These are phyloP conservation scores for Cucumis variabilis DNA, from an alignment of 331 rosid genomes.

Conservation along the genomic window DNA sequence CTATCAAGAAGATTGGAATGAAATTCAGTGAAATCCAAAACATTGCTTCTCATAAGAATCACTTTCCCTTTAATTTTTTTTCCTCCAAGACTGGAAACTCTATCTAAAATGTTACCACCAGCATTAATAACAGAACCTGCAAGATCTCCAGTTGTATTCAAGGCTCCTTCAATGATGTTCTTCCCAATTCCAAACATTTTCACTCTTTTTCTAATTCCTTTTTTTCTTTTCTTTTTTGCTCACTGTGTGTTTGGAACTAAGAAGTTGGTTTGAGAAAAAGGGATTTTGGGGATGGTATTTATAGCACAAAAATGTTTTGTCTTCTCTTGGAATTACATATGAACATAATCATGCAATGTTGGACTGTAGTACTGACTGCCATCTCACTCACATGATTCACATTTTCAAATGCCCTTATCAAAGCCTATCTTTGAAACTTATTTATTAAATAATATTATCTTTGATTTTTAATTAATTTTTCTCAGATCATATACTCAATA, in stretches of 20 bases:
- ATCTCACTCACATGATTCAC: background rate
- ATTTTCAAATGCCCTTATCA: background rate
- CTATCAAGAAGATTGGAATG: background rate
- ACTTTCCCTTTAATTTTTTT: slow-evolving; percentile 9
- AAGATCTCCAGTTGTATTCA: background rate
- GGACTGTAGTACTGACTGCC: background rate
- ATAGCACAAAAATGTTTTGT: background rate
- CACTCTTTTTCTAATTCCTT: too few relatives aligned
- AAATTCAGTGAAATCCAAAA: slow-evolving; percentile 22
- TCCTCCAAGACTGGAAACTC: background rate
- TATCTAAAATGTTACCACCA: background rate
- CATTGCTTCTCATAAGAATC: background rate
- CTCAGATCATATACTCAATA: too few relatives aligned
- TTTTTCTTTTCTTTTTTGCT: too few relatives aligned
- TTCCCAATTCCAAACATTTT: slow-evolving; percentile 24
- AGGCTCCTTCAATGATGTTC: background rate
- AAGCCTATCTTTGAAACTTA: background rate
- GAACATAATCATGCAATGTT: background rate
- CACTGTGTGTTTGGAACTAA: background rate
- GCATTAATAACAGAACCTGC: slow-evolving; percentile 8
- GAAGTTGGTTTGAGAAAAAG: background rate
- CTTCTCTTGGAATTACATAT: background rate
- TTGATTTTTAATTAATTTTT: too few relatives aligned
- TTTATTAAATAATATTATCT: too few relatives aligned
- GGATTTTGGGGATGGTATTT: background rate